Evolutionary conservation across 2,329 filamentous ascomycete species (phyloP).

Genomic region (Alternaria triticina): DNA sequence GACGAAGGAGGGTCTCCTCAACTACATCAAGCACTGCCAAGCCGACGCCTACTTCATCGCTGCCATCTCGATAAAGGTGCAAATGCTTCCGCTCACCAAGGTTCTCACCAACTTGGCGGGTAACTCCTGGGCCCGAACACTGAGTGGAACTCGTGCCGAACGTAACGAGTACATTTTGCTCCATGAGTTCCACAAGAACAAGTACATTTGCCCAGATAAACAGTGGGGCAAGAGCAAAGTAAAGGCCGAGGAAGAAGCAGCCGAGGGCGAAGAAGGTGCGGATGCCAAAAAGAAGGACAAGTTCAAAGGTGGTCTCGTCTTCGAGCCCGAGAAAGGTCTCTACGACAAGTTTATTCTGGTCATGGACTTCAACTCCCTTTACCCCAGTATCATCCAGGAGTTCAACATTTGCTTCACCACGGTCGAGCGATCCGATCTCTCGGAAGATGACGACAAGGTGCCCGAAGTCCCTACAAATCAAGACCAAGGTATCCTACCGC

Average conservation of each 20-base stretch:
- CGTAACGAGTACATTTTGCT: constrained; percentile 99
- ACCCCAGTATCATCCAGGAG: constrained; percentile 98
- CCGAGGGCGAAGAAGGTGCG: constrained; percentile 69
- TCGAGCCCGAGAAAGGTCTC: constrained; percentile 94
- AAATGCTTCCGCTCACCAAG: constrained; percentile 92
- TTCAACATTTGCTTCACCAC: constrained; percentile 99
- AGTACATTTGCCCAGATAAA: constrained; percentile 98
- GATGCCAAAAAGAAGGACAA: constrained; percentile 98
- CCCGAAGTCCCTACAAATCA: constrained; percentile 83
- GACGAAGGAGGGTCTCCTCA: constrained; percentile 84
- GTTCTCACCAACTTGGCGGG: constrained; percentile 95
- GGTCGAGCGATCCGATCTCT: constrained; percentile 75
- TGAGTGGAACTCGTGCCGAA: constrained; percentile 94
- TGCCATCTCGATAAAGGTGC: constrained; percentile 84
- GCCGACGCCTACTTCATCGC: constrained; percentile 96
- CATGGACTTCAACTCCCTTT: constrained; percentile 99
- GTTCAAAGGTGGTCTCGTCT: constrained; percentile 97
- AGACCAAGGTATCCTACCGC: constrained; percentile 83
- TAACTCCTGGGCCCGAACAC: constrained; percentile 96
- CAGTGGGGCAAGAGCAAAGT: constrained; percentile 77
- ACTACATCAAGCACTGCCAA: constrained; percentile 93
- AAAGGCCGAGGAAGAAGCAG: constrained; percentile 73
- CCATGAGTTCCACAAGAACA: constrained; percentile 94
- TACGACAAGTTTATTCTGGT: constrained; percentile 99
- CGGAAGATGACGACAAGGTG: constrained; percentile 83